These are phyloP conservation scores for Cetradonia linearis DNA, from an alignment of 495 filamentous ascomycete genomes.

Conservation along the genomic window DNA sequence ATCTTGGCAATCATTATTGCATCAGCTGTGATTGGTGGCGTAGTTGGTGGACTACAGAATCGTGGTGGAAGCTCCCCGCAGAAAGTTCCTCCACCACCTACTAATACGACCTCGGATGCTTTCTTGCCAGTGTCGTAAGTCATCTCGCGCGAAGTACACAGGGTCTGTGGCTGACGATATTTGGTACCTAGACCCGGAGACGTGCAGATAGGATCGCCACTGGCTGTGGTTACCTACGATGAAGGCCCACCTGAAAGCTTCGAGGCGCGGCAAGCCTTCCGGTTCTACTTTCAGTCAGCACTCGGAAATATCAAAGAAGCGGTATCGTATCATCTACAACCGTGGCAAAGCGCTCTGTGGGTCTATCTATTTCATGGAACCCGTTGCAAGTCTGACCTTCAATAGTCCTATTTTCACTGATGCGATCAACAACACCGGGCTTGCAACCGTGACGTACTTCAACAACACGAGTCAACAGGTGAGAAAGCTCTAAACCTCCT, in stretches of 20 bases:
- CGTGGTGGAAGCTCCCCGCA: conserved; percentile 7
- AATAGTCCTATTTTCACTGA: conserved; percentile 25
- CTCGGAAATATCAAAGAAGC: conserved; percentile 24
- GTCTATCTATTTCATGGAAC: neutral
- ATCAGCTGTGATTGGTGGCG: conserved; percentile 21
- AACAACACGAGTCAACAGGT: conserved; percentile 21
- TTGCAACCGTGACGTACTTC: conserved; percentile 22
- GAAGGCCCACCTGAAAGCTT: conserved; percentile 5
- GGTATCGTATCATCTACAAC: conserved; percentile 4
- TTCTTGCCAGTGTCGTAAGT: conserved; percentile 11
- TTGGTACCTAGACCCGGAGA: conserved; percentile 16
- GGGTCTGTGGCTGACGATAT: neutral
- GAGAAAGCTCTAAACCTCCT: neutral
- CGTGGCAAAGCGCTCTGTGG: conserved; percentile 22
- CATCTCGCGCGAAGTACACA: neutral
- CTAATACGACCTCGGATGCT: neutral
- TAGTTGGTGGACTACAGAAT: conserved; percentile 22
- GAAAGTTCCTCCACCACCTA: conserved; percentile 7
- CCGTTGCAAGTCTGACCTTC: conserved; percentile 1
- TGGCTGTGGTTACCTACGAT: conserved; percentile 20
- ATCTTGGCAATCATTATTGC: conserved; percentile 20
- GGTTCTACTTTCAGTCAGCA: conserved; percentile 23
- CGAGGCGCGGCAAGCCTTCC: conserved; percentile 20
- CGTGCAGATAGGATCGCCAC: conserved; percentile 20
- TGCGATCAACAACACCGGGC: conserved; percentile 26